A percentile compares a stretch with the other conserved stretches of the same genome.
Conservation (phyloP, 768 basidiomycete species). For the Calocybe cyanea region DNA sequence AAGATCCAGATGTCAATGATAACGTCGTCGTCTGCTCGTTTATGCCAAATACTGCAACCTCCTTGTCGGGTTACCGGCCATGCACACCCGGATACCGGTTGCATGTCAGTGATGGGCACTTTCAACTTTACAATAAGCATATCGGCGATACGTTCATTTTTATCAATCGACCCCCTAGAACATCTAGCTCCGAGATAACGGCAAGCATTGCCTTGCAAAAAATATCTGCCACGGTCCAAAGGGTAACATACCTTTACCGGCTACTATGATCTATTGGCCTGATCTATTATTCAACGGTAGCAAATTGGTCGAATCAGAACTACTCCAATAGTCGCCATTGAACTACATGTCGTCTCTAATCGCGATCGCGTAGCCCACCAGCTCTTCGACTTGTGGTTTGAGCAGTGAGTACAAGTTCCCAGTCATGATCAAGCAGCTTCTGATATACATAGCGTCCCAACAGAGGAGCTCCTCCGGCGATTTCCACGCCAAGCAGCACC, state of each 20-base stretch:
- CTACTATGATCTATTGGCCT: neutral
- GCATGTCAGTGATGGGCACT: slow-evolving; percentile 49
- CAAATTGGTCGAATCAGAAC: slow-evolving; percentile 59
- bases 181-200: slow-evolving; percentile 43
- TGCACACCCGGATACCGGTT: slow-evolving; percentile 53
- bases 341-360: slow-evolving; percentile 69
- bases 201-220: slow-evolving; percentile 63
- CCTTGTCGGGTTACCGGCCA: slow-evolving; percentile 44
- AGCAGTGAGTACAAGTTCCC: slow-evolving; percentile 44
- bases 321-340: slow-evolving; percentile 47
- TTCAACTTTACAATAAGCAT: slow-evolving; percentile 58
- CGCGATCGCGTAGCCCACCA: slow-evolving; percentile 63
- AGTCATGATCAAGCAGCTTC: neutral
- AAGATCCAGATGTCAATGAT: slow-evolving; percentile 53
- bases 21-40: slow-evolving; percentile 64
- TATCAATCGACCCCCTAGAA: slow-evolving; percentile 43
- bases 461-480: slow-evolving; percentile 42
- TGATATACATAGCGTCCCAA: slow-evolving; percentile 36
- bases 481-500: slow-evolving; percentile 39
- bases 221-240: slow-evolving; percentile 49
- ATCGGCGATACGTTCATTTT: slow-evolving; percentile 56
- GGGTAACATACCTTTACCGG: slow-evolving; percentile 34
- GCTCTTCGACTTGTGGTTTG: slow-evolving; percentile 64
- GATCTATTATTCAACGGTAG: slow-evolving; percentile 23
- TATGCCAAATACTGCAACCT: slow-evolving; percentile 47